Evolutionary conservation across 495 filamentous ascomycete species (phyloP), one percentile per base, ranked within the genome.

Genomic region (Physcia stellaris): DNA sequence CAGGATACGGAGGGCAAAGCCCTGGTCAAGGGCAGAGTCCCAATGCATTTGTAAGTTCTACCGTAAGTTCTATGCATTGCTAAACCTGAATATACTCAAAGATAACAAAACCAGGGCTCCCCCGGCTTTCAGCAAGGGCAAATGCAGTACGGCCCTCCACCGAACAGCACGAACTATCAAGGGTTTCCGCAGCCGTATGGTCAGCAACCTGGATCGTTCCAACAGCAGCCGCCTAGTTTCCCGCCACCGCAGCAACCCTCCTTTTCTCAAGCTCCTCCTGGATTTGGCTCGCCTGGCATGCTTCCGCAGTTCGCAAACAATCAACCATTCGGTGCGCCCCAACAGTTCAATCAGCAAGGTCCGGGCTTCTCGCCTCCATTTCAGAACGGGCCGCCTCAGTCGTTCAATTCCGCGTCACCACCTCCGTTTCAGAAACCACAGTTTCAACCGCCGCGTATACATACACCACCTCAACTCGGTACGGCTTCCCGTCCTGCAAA

Each of bases 11-110:
- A 32, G 57, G 57, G 11, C 64, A 70, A 32, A 76, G 70, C 43
- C 72, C 73, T 28, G 64, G 50, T 37, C 66, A 66, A 42, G 71
- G 54, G 43, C 70, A 74, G 43, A 70, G 69, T 43, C 52, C 68
- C 10, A 59, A 55, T 46, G 54, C 59, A 54, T 77, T 66, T 52
- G 70, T 79, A 57, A 64, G 70, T 72, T 2, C 26, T 30, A 19
- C 13, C 18, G 5, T 16, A 26, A 23, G 31, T 9, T 37, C 4
- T 22, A 5, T 0, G 16, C 9, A 11, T 11, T 20, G 17, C 10
- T 15, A 24, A 4, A 6, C 34, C 12, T 33, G 37, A 29, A 36
- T 5, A n/a, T 2, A 21, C 6, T n/a, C 29, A 26, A 19, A n/a
- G n/a, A n/a, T n/a, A n/a, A n/a, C n/a, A 36, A 22, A 21, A 37